phyloP scores from a whole-genome alignment of 2,329 filamentous ascomycete genomes.

The Calonectria pseudoturangicola region DNA sequence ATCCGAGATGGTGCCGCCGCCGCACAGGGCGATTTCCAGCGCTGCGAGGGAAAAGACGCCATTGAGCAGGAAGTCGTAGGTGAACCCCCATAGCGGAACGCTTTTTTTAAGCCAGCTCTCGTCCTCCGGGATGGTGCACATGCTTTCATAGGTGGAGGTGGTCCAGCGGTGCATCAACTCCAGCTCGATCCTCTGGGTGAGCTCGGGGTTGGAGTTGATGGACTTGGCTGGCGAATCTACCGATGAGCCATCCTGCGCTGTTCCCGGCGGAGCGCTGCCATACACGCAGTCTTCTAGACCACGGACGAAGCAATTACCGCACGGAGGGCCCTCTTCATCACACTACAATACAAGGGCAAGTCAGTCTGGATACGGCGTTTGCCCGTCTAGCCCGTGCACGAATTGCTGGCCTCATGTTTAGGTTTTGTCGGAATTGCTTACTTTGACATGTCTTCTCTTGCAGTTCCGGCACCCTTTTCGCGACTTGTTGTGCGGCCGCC shows the following conservation, averaged over 20 bases:
- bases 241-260: conserved; percentile 21
- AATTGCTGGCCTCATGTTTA: not conserved
- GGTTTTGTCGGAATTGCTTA: conserved; percentile 5
- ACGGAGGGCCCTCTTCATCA: conserved; percentile 61
- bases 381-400: not conserved
- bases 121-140: conserved; percentile 62
- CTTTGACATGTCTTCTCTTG: conserved; percentile 53
- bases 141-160: conserved; percentile 64
- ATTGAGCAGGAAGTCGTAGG: conserved; percentile 63
- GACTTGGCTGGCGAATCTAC: conserved; percentile 29
- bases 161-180: conserved; percentile 72
- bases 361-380: not conserved
- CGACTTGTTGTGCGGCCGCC: conserved; percentile 52
- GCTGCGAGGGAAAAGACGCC: conserved; percentile 56
- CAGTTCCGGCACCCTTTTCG: conserved; percentile 53
- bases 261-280: not conserved
- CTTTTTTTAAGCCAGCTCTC: conserved; percentile 58
- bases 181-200: conserved; percentile 62
- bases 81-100: conserved; percentile 60
- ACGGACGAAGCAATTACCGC: conserved; percentile 57
- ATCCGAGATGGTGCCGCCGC: conserved; percentile 39
- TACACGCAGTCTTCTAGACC: conserved; percentile 50
- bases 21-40: conserved; percentile 50
- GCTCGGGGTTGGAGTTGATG: conserved; percentile 40
- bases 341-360: conserved; percentile 51